These are phyloP conservation scores for Veloboletus limbatus DNA, from an alignment of 1,284 basidiomycete genomes.

Conservation along the genomic window DNA sequence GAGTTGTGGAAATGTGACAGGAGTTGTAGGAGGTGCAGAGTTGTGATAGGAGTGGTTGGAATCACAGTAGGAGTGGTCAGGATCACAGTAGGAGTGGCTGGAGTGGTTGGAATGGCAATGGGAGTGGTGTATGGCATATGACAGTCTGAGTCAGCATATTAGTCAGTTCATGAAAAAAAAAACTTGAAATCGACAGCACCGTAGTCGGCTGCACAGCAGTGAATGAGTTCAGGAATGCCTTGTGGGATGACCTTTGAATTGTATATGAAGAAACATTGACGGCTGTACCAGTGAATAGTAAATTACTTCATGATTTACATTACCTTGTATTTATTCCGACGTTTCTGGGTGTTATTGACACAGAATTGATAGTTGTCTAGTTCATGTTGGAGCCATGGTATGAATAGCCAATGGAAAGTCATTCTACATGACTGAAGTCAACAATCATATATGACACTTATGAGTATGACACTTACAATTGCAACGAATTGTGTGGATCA, in stretches of 20 bases:
- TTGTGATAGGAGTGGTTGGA: too few species aligned
- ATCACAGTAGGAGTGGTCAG: too few species aligned
- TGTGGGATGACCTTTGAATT: too few species aligned
- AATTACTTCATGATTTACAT: background rate
- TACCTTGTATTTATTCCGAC: conserved; percentile 16
- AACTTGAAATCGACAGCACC: conserved; percentile 4
- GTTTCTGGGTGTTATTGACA: conserved; percentile 17
- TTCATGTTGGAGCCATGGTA: conserved; percentile 28
- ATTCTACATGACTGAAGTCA: too few species aligned
- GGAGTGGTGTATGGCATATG: too few species aligned
- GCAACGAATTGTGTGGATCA: background rate
- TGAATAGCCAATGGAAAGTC: conserved; percentile 24
- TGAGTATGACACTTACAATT: background rate
- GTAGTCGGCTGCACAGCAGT: background rate
- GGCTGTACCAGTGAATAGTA: background rate
- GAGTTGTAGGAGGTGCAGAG: too few species aligned
- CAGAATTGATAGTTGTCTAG: conserved; percentile 14
- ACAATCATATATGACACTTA: too few species aligned
- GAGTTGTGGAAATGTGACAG: too few species aligned
- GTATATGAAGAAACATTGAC: background rate
- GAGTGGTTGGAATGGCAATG: too few species aligned
- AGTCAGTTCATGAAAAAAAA: too few species aligned
- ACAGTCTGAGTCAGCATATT: too few species aligned
- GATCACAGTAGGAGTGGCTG: too few species aligned
- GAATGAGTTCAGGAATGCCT: background rate